Evolutionary conservation across 805 yeast species (phyloP), one percentile per base, ranked within the genome.

Genomic region (Candida rishiriensis): DNA sequence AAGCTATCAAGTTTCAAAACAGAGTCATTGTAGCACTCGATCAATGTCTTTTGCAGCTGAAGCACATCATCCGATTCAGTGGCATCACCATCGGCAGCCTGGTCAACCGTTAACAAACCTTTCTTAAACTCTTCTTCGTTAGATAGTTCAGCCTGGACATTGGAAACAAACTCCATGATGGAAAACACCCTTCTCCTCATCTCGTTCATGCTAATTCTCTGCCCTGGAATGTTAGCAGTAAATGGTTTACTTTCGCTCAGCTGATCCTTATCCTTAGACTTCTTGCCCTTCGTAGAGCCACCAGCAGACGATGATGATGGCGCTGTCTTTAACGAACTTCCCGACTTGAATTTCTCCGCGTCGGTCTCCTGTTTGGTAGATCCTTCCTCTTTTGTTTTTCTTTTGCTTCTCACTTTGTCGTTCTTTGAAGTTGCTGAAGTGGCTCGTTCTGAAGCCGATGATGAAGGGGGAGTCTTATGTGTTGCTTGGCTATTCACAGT

Each of bases 181-280:
- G 97, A 95, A 2, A 88, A 84, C 2, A 89, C 85, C 47, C 99
- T 75, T 57, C 88, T 81, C 44, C 89, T 77, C 87, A 91, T 84
- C 62, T 91, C 99, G 53, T 78, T 76, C 48, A 90, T 64, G 3
- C 89, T 77, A 3, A 86, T 78, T 43, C 88, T 76, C 16, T 81
- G 81, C 46, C 83, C 83, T 7, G 96, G 97, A 36, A 81, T 70
- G 44, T 96, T 77, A 12, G 98, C 97, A 53, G 80, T 85, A 38
- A 88, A 82, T 2, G 91, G 85, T 60, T 83, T 86, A 49, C 75
- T 79, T 35, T 80, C 74, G 30, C 76, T 75, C 31, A 78, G 71
- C 43, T 69, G 69, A 9, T 37, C 30, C 17, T 54, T 57, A 3
- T 47, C 34, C 36, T 52, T 54, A 41, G 48, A 56, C 34, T 45